Percentiles rank a stretch among this genome's conserved stretches.
Evolutionary conservation across 495 filamentous ascomycete genomes (phyloP).

Genomic region (Penicillium coprophilum): DNA sequence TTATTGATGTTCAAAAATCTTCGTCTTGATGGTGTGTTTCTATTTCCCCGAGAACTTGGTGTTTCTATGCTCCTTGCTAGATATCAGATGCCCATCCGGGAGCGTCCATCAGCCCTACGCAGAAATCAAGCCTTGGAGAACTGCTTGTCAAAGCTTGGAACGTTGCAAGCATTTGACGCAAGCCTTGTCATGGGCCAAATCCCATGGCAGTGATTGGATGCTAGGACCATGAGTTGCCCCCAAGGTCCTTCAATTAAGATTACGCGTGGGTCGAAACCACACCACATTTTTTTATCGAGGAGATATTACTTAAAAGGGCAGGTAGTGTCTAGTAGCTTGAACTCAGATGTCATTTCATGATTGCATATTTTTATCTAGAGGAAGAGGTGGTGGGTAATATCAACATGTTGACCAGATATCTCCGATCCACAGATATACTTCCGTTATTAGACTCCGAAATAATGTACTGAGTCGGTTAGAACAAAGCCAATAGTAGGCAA

Average conservation of each 20-base stretch:
- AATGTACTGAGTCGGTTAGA: background rate
- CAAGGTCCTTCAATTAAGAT: conserved; percentile 30
- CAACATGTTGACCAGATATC: background rate
- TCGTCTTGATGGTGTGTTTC: background rate
- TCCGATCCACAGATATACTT: background rate
- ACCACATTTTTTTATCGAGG: background rate
- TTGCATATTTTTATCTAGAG: background rate
- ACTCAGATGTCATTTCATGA: background rate
- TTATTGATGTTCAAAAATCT: background rate
- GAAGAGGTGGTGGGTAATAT: background rate
- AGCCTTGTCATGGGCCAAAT: conserved; percentile 9
- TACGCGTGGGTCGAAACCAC: conserved; percentile 13
- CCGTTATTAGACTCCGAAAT: background rate
- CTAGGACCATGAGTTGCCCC: conserved; percentile 14
- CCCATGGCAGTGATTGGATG: conserved; percentile 19
- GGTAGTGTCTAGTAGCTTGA: background rate
- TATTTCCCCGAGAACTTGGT: background rate
- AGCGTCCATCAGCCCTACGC: background rate
- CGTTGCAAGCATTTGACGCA: background rate
- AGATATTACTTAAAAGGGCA: background rate
- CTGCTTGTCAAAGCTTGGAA: conserved; percentile 13
- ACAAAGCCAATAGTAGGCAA: background rate
- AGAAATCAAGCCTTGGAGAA: background rate
- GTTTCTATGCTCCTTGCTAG: background rate
- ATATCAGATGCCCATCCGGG: background rate